Conservation (phyloP, 805 yeast species). For the Grigorovia yakushimaensis region DNA sequence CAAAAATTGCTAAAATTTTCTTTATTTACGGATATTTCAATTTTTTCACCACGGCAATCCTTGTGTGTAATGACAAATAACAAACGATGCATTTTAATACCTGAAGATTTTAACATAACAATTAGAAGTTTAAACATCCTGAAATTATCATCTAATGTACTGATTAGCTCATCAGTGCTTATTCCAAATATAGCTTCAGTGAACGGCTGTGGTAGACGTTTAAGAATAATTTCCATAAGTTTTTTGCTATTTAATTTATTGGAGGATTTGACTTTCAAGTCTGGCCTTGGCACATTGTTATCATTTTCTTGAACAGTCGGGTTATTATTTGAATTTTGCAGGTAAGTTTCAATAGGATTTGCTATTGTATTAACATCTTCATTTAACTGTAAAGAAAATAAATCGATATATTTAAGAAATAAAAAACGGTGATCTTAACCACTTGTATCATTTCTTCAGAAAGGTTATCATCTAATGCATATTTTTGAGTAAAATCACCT, state of each 20-base stretch:
- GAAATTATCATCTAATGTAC: slow-evolving; percentile 10
- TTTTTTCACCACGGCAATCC: not conserved
- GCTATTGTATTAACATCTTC: slow-evolving; percentile 19
- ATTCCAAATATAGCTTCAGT: slow-evolving; percentile 10
- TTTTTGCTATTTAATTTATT: slow-evolving; percentile 9
- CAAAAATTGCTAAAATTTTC: slow-evolving; percentile 11
- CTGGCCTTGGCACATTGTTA: not conserved
- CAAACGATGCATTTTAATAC: slow-evolving; percentile 6
- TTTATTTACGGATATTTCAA: slow-evolving; percentile 1
- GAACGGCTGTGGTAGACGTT: slow-evolving; percentile 13
- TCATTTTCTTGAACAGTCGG: not conserved
- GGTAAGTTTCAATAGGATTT: slow-evolving; percentile 18
- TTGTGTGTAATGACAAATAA: slow-evolving; percentile 4
- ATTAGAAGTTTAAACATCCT: slow-evolving; percentile 14
- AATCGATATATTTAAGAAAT: slow-evolving; percentile 20
- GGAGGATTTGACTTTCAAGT: not conserved
- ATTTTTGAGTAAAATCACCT: slow-evolving; percentile 15
- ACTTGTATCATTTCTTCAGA: slow-evolving; percentile 13
- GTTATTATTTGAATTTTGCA: slow-evolving; percentile 7
- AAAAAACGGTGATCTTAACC: slow-evolving; percentile 25
- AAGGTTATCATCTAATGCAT: not conserved
- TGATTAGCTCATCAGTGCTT: slow-evolving; percentile 5
- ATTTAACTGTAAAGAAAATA: slow-evolving; percentile 16
- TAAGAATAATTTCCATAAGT: slow-evolving; percentile 9
- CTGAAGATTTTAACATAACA: slow-evolving; percentile 8